Percentiles rank a stretch among this genome's conserved stretches.
Conservation (phyloP, 768 basidiomycete species). For the Lentinula boryana region DNA sequence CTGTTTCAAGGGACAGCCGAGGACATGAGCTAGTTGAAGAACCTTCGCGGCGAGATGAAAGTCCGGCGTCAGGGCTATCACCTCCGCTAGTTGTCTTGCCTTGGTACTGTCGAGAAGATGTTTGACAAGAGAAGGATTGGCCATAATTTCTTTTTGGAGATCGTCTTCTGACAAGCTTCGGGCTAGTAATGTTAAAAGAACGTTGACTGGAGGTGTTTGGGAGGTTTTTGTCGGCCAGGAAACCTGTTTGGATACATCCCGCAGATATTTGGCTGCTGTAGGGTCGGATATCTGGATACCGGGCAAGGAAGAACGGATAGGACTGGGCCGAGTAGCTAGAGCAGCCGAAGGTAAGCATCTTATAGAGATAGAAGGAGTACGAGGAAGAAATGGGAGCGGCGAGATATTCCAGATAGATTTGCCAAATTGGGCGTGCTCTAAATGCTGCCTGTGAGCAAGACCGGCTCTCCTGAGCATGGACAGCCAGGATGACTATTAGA, state of each 20-base stretch:
- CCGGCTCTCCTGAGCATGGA: conserved; percentile 70
- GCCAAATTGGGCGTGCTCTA: conserved; percentile 31
- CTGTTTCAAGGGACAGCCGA: conserved; percentile 45
- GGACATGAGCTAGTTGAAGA: conserved; percentile 39
- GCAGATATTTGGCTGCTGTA: neutral
- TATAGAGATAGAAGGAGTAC: conserved; percentile 13
- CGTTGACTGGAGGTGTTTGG: neutral
- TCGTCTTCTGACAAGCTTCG: neutral
- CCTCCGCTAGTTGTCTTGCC: conserved; percentile 23
- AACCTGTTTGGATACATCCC: neutral
- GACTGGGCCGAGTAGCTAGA: conserved; percentile 1
- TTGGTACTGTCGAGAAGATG: conserved; percentile 25
- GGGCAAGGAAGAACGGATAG: conserved; percentile 3
- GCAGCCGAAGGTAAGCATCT: conserved; percentile 6
- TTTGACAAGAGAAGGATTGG: neutral
- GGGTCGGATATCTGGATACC: conserved; percentile 1
- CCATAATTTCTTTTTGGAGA: conserved; percentile 1
- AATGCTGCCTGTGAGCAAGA: conserved; percentile 47
- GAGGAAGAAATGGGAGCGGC: neutral
- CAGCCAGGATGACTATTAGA: conserved; percentile 38
- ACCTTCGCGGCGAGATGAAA: conserved; percentile 32
- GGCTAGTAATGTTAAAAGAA: neutral
- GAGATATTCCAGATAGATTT: neutral
- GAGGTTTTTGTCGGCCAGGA: neutral
- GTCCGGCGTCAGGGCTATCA: conserved; percentile 22